phyloP scores from a whole-genome alignment of 2,329 filamentous ascomycete species.

The Nemania serpens region DNA sequence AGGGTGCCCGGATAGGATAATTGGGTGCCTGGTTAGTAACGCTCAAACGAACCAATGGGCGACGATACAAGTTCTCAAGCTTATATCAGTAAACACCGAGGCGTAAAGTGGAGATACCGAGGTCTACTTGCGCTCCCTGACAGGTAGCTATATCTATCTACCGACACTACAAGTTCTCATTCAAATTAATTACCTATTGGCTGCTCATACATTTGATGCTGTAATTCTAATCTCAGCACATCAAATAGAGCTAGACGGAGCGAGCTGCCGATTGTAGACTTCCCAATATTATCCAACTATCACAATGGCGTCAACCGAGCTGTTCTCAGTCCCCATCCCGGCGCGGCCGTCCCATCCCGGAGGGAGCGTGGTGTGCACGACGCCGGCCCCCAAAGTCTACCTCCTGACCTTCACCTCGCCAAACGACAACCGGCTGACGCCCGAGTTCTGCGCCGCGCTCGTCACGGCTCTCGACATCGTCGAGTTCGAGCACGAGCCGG shows the following conservation, averaged over 20 bases:
- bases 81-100: too few relatives aligned
- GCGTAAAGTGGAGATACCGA: not conserved
- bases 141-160: not conserved
- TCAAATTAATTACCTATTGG: too few relatives aligned
- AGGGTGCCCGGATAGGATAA: too few relatives aligned
- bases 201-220: not conserved
- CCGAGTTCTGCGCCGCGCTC: slow-evolving; percentile 68
- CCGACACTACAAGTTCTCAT: too few relatives aligned
- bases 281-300: not conserved
- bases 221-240: not conserved
- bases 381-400: slow-evolving; percentile 66
- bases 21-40: too few relatives aligned
- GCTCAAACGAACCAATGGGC: too few relatives aligned
- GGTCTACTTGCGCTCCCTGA: not conserved
- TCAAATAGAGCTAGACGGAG: not conserved
- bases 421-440: slow-evolving; percentile 77
- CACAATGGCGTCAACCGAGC: slow-evolving; percentile 42
- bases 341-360: slow-evolving; percentile 50
- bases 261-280: not conserved
- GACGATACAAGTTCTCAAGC: too few relatives aligned
- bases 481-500: slow-evolving; percentile 68
- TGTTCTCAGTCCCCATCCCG: slow-evolving; percentile 65
- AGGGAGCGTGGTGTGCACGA: slow-evolving; percentile 66
- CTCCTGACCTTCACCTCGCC: slow-evolving; percentile 72
- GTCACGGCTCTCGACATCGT: slow-evolving; percentile 75